phyloP scores from a whole-genome alignment of 1,284 basidiomycete species.

The Neolentinus lepideus region DNA sequence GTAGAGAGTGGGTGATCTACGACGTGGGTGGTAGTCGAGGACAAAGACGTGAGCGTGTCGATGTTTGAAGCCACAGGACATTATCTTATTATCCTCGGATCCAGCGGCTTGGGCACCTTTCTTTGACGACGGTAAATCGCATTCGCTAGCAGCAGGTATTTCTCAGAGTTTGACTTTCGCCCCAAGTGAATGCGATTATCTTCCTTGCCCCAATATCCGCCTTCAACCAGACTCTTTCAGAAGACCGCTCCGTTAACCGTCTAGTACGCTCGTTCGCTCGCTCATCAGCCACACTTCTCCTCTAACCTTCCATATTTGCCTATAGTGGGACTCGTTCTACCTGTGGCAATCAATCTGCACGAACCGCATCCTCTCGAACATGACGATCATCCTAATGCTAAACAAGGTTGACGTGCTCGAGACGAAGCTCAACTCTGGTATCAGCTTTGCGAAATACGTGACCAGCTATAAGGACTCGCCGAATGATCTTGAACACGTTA shows the following conservation, averaged over 20 bases:
- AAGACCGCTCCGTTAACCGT: conserved; percentile 51
- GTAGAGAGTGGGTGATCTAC: conserved; percentile 51
- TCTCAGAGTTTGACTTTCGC: neutral
- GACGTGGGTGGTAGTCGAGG: conserved; percentile 52
- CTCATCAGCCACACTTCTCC: neutral
- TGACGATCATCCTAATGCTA: conserved; percentile 52
- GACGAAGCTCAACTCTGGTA: conserved; percentile 41
- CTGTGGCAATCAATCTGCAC: conserved; percentile 56
- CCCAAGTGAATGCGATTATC: conserved; percentile 48
- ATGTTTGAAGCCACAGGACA: neutral
- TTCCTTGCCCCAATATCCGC: conserved; percentile 61
- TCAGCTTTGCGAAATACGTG: conserved; percentile 47
- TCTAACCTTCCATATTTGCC: conserved; percentile 19
- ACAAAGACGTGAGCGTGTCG: conserved; percentile 37
- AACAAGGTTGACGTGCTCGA: conserved; percentile 60
- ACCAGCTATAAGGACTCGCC: conserved; percentile 39
- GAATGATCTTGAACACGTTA: conserved; percentile 44
- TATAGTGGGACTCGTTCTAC: conserved; percentile 41
- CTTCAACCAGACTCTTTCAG: conserved; percentile 55
- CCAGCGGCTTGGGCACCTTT: conserved; percentile 57
- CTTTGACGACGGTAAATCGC: conserved; percentile 50
- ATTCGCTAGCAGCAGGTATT: no score
- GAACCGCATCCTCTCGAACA: conserved; percentile 42
- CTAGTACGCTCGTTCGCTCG: conserved; percentile 30
- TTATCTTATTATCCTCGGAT: neutral